Evolutionary conservation across 768 basidiomycete species (phyloP), one percentile per base, ranked within the genome.

Genomic region (Calocera cornea): DNA sequence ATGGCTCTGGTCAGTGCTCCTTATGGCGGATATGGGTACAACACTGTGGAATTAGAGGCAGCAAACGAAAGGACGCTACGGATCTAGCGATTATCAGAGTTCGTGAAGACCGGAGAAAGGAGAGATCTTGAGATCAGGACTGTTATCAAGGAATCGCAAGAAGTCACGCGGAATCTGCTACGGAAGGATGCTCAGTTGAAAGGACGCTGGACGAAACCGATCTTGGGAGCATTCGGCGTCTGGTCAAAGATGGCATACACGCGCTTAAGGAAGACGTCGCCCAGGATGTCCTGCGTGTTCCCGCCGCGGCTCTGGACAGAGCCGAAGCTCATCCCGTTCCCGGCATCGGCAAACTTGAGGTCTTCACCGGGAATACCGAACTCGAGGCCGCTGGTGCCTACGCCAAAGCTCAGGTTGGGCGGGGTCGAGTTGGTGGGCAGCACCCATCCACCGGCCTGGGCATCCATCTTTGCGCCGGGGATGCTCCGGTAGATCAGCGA

Each of bases 251-350:
- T 34, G 27, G 66, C 60, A 41, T 41, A 49, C 60, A 67, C 66
- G 34, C 63, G 27, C 63, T 67, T 67, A 10, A 67, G 66, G 66
- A 67, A 67, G 14, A 67, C 66, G 60, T 67, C 66, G n/a, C 66
- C 66, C 5, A 67, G 38, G 31, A 67, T 67, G 33, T 64, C 54
- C 5, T 64, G 60, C 44, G 31, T 14, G 34, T 64, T 64, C 22
- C 22, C 24, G 29, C 66, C 66, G 22, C 66, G 24, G 36, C 66
- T 67, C 63, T 67, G 66, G 10, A 67, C 29, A 33, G 31, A 12
- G 54, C 66, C 66, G 27, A 67, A 67, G 34, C 29, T 64, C 63
- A 64, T 68, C 22, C 67, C 67, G 33, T 49, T 50, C 7, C 67
- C 67, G n/a, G 64, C 41, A 38, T 68, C 67, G 29, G 67, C 67